Percentiles rank a stretch among this genome's conserved stretches.
Evolutionary conservation across 768 basidiomycete species (phyloP).

Genomic region (Termitomyces sp.): DNA sequence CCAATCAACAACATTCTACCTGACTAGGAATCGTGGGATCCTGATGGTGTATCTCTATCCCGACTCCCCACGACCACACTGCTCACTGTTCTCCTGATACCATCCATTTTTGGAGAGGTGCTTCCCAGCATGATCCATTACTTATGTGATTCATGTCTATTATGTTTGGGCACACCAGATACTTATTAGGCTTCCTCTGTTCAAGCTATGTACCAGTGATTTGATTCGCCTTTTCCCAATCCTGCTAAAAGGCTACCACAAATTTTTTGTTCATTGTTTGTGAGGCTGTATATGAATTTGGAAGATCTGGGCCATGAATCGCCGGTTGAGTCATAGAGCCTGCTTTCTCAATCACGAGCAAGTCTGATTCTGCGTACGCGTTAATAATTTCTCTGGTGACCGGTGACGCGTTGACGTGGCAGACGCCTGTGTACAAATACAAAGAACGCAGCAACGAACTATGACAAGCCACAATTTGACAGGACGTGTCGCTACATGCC

Average conservation of each 20-base stretch:
- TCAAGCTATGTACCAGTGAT: background rate
- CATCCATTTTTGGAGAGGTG: background rate
- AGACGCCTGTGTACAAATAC: background rate
- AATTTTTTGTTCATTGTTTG: background rate
- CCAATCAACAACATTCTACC: background rate
- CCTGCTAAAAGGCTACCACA: background rate
- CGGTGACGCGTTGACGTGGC: no score
- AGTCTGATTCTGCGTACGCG: background rate
- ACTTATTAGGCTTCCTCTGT: background rate
- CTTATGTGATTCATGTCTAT: background rate
- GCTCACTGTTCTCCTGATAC: background rate
- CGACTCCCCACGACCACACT: background rate
- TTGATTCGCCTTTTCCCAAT: background rate
- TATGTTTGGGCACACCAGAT: background rate
- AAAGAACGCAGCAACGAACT: background rate
- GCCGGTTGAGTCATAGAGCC: background rate
- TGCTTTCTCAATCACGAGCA: background rate
- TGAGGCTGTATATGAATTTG: background rate
- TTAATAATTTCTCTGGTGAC: no score
- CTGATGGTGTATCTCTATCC: background rate
- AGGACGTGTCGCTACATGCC: slow-evolving; percentile 1
- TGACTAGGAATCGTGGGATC: background rate
- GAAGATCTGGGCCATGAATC: background rate
- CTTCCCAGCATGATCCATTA: background rate
- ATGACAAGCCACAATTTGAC: background rate